phyloP scores from a whole-genome alignment of 2,329 filamentous ascomycete species.

The Daldinia sp. region DNA sequence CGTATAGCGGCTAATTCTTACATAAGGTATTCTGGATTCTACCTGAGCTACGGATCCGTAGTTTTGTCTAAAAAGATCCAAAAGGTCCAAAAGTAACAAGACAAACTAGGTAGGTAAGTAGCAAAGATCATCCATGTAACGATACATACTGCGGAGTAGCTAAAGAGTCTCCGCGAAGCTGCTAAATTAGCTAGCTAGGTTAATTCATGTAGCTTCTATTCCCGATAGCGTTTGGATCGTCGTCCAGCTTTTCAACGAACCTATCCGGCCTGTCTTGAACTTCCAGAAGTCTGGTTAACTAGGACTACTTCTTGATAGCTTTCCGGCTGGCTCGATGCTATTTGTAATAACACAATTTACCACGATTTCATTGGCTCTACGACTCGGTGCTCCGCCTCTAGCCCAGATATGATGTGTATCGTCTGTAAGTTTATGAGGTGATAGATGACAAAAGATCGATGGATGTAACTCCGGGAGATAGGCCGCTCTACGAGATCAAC shows the following conservation, averaged over 20 bases:
- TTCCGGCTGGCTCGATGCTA: slow-evolving; percentile 14
- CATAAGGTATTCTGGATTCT: slow-evolving; percentile 1
- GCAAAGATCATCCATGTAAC: slow-evolving; percentile 9
- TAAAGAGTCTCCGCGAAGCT: slow-evolving; percentile 16
- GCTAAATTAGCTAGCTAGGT: slow-evolving; percentile 27
- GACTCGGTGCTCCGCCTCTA: slow-evolving; percentile 4
- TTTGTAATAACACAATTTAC: slow-evolving; percentile 12
- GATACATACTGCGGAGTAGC: slow-evolving; percentile 14
- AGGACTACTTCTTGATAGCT: neutral
- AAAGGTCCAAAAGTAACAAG: neutral
- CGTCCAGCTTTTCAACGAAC: slow-evolving; percentile 5
- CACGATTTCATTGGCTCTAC: slow-evolving; percentile 9
- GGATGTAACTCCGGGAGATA: slow-evolving; percentile 14
- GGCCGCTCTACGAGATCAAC: slow-evolving; percentile 9
- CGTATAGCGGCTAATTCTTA: neutral
- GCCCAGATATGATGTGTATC: slow-evolving; percentile 8
- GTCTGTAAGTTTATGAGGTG: slow-evolving; percentile 2
- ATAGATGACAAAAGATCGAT: slow-evolving; percentile 12
- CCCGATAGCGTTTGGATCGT: slow-evolving; percentile 25
- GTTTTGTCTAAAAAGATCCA: neutral
- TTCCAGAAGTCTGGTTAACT: neutral
- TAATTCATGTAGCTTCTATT: slow-evolving; percentile 18
- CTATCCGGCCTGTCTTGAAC: slow-evolving; percentile 4
- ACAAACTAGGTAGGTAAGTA: slow-evolving; percentile 1
- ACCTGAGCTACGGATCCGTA: too few relatives aligned